Conservation (phyloP, 2,329 filamentous ascomycete species). For the Penicillium crustosum region DNA sequence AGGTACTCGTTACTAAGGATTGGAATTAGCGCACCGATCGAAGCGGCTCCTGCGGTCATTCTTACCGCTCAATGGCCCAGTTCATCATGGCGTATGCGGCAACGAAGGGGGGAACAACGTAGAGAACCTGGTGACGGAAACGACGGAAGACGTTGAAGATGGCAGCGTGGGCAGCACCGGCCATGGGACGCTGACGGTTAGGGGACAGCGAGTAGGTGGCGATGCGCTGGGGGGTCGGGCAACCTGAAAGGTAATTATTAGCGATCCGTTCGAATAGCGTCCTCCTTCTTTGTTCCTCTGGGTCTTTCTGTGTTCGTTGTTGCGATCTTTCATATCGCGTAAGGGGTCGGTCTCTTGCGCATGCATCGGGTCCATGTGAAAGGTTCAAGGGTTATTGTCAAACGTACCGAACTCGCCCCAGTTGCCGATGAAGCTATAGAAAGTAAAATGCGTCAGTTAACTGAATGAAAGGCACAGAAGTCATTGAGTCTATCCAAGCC, state of each 20-base stretch:
- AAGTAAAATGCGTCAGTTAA: slow-evolving; percentile 27
- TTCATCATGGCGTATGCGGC: slow-evolving; percentile 78
- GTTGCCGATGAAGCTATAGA: slow-evolving; percentile 65
- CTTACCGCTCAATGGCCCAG: slow-evolving; percentile 87
- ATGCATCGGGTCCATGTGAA: slow-evolving; percentile 16
- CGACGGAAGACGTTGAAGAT: slow-evolving; percentile 96
- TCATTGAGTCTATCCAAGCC: neutral
- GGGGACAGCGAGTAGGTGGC: slow-evolving; percentile 72
- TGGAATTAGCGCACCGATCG: slow-evolving; percentile 10
- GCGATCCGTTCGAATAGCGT: neutral
- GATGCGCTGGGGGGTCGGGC: slow-evolving; percentile 55
- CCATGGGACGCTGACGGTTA: slow-evolving; percentile 87
- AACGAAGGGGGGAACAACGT: slow-evolving; percentile 77
- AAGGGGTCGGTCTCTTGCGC: slow-evolving; percentile 4
- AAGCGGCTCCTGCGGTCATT: slow-evolving; percentile 33
- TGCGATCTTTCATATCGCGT: neutral
- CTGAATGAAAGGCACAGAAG: neutral
- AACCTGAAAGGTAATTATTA: slow-evolving; percentile 26
- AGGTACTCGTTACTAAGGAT: slow-evolving; percentile 49
- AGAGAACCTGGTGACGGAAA: slow-evolving; percentile 81
- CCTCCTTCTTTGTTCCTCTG: neutral
- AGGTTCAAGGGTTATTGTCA: slow-evolving; percentile 18
- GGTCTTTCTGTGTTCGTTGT: neutral
- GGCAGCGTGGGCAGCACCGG: slow-evolving; percentile 73
- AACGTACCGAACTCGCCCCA: slow-evolving; percentile 77